Conservation (phyloP, 129 eudicot genomes). For the Silybum marianum region DNA sequence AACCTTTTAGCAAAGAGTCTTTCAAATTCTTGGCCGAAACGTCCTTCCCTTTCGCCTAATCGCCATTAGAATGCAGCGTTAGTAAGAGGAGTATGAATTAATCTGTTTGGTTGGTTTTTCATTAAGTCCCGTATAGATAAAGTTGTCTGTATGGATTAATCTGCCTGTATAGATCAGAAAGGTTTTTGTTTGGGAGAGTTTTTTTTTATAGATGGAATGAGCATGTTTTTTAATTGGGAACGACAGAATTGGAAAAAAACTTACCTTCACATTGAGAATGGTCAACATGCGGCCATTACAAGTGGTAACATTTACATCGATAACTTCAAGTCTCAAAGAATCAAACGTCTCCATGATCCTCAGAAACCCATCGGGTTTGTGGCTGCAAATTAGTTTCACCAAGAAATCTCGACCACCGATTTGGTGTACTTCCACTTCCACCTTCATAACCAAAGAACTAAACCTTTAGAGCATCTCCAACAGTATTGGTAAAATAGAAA, state of each 20-base stretch:
- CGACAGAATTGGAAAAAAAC: no score
- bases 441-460: conserved; percentile 34
- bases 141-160: no score
- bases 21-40: conserved; percentile 39
- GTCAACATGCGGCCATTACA: conserved; percentile 49
- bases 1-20: conserved; percentile 41
- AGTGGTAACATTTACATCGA: conserved; percentile 54
- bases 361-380: conserved; percentile 43
- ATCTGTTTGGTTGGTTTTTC: not conserved
- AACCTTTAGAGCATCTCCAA: not conserved
- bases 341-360: conserved; percentile 57
- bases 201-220: no score
- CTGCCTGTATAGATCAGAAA: no score
- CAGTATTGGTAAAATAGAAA: no score
- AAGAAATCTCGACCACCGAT: conserved; percentile 44
- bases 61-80: not conserved
- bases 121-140: no score
- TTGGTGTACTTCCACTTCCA: conserved; percentile 55
- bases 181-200: no score
- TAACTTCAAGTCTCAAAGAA: conserved; percentile 53
- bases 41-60: conserved; percentile 37
- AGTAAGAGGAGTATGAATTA: not conserved
- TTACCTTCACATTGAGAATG: conserved; percentile 55
- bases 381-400: conserved; percentile 46
- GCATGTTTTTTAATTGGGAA: no score